Conservation (phyloP, 257 asterid species). For the Pogostemon cablin region DNA sequence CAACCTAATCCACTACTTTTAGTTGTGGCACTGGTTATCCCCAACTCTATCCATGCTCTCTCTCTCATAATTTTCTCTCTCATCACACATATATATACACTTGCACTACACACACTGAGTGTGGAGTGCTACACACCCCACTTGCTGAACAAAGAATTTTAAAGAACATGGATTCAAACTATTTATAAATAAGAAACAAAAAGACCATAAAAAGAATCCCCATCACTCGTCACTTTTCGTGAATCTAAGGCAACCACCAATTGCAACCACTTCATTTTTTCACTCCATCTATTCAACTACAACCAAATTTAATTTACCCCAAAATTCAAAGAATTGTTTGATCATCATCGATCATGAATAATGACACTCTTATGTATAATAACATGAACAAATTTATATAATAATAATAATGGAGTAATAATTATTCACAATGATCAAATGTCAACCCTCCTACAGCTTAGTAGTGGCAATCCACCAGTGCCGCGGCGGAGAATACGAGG, state of each 20-base stretch:
- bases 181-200: constrained; percentile 24
- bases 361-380: constrained; percentile 22
- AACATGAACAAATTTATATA: neutral
- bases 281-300: constrained; percentile 55
- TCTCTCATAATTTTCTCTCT: neutral
- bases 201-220: constrained; percentile 43
- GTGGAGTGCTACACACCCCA: constrained; percentile 24
- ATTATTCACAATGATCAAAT: constrained; percentile 40
- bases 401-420: constrained; percentile 18
- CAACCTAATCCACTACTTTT: constrained; percentile 66
- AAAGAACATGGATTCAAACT: constrained; percentile 27
- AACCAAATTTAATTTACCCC: neutral
- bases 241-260: constrained; percentile 68
- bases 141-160: constrained; percentile 26
- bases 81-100: neutral
- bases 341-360: constrained; percentile 4
- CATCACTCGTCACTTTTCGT: constrained; percentile 73
- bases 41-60: constrained; percentile 32
- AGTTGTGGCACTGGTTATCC: constrained; percentile 54
- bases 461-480: constrained; percentile 77
- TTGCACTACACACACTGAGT: neutral
- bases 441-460: constrained; percentile 44
- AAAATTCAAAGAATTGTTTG: constrained; percentile 26
- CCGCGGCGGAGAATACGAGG: constrained; percentile 53
- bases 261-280: constrained; percentile 46